Evolutionary conservation across 495 filamentous ascomycete genomes (phyloP).

Genomic region (Immersiella caudata): DNA sequence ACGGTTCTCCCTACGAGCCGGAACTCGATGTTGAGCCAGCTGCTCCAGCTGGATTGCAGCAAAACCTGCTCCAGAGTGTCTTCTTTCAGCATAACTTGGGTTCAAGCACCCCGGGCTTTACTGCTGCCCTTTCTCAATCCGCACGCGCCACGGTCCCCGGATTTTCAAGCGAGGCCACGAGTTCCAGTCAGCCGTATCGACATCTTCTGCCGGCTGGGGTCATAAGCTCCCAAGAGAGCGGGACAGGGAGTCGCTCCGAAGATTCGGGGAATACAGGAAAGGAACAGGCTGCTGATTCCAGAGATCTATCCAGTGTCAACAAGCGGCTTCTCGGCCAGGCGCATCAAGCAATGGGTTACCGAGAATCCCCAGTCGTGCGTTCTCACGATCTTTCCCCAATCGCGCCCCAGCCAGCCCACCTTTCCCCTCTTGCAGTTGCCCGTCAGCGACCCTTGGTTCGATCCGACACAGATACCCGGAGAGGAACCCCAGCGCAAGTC

Average conservation of each 20-base stretch:
- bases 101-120: slow-evolving; percentile 17
- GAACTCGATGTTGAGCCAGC: slow-evolving; percentile 33
- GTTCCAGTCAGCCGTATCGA: slow-evolving; percentile 18
- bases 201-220: slow-evolving; percentile 23
- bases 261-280: slow-evolving; percentile 45
- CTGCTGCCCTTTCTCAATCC: slow-evolving; percentile 16
- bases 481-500: slow-evolving; percentile 52
- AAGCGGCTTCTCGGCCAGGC: slow-evolving; percentile 39
- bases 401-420: slow-evolving; percentile 79
- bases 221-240: slow-evolving; percentile 41
- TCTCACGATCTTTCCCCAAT: slow-evolving; percentile 64
- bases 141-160: slow-evolving; percentile 20
- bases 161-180: slow-evolving; percentile 21
- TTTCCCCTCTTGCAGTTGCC: slow-evolving; percentile 72
- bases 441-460: slow-evolving; percentile 59
- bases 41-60: slow-evolving; percentile 14
- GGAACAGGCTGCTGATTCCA: slow-evolving; percentile 39
- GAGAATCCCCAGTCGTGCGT: slow-evolving; percentile 43
- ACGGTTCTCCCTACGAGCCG: slow-evolving; percentile 39
- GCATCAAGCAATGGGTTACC: slow-evolving; percentile 28
- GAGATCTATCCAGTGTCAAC: slow-evolving; percentile 37
- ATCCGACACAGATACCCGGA: slow-evolving; percentile 33
- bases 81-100: slow-evolving; percentile 17
- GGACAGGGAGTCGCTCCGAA: slow-evolving; percentile 44
- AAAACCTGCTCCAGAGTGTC: slow-evolving; percentile 16